Evolutionary conservation across 2,329 filamentous ascomycete species (phyloP).

Genomic region (Alternaria sp.): DNA sequence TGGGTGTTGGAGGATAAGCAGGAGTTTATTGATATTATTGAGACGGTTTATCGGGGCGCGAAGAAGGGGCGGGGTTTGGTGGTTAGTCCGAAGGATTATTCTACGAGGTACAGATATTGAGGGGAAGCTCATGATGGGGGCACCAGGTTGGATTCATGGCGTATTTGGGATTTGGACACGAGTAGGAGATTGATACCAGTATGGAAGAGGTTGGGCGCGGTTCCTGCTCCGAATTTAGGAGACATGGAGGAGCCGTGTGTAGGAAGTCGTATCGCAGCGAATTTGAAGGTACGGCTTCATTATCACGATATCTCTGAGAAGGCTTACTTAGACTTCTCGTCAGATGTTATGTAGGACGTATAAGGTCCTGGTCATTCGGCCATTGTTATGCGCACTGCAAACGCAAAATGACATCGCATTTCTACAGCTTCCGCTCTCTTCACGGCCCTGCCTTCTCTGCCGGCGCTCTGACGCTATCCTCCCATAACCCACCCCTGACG

Average conservation of each 20-base stretch:
- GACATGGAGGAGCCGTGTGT: too few relatives aligned
- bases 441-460: not conserved
- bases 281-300: not conserved
- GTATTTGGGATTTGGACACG: not conserved
- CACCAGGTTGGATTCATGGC: not conserved
- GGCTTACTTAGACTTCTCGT: not conserved
- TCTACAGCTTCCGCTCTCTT: not conserved
- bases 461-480: slow-evolving; percentile 46
- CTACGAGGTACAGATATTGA: slow-evolving; percentile 72
- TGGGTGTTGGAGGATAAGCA: slow-evolving; percentile 98
- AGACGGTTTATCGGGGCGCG: slow-evolving; percentile 97
- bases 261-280: not conserved
- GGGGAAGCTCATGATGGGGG: slow-evolving; percentile 1
- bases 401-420: not conserved
- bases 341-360: not conserved
- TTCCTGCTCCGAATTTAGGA: not conserved
- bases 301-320: not conserved
- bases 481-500: slow-evolving; percentile 80
- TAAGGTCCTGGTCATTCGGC: not conserved
- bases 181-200: not conserved
- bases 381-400: not conserved
- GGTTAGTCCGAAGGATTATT: slow-evolving; percentile 88
- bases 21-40: slow-evolving; percentile 96
- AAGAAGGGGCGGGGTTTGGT: slow-evolving; percentile 98
- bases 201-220: not conserved